These are phyloP conservation scores for Trichoderma atroviride DNA, from an alignment of 2,329 filamentous ascomycete species.

Conservation along the genomic window DNA sequence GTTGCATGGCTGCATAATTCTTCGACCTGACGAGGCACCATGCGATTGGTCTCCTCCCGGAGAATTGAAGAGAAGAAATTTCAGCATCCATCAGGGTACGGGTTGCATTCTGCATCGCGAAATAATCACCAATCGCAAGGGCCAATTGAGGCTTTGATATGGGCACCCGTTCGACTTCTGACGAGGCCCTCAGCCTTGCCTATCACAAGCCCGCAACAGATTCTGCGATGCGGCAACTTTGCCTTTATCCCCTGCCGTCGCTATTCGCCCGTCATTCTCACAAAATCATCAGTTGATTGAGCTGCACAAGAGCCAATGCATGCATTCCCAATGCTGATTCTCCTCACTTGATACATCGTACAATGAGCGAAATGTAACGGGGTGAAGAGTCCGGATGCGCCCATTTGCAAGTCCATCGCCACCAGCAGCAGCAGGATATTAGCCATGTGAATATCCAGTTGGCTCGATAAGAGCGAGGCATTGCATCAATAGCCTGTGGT, in stretches of 20 bases:
- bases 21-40: conserved; percentile 23
- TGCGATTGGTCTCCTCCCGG: neutral
- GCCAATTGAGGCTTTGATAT: conserved; percentile 14
- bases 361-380: conserved; percentile 20
- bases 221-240: conserved; percentile 5
- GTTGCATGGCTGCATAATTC: conserved; percentile 24
- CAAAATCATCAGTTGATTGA: conserved; percentile 6
- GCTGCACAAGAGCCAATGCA: conserved; percentile 24
- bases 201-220: conserved; percentile 16
- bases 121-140: conserved; percentile 20
- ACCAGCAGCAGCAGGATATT: conserved; percentile 13
- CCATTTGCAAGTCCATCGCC: conserved; percentile 12
- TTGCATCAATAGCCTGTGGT: conserved; percentile 23
- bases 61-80: neutral
- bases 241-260: conserved; percentile 21
- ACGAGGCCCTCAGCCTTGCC: conserved; percentile 20
- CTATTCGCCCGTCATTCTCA: conserved; percentile 13
- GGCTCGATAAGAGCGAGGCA: conserved; percentile 16
- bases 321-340: conserved; percentile 18
- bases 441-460: conserved; percentile 24
- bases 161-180: neutral
- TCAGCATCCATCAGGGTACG: conserved; percentile 7
- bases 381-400: conserved; percentile 1
- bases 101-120: conserved; percentile 17
- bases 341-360: neutral